phyloP scores from a whole-genome alignment of 2,329 filamentous ascomycete species.

The Apiospora marii region DNA sequence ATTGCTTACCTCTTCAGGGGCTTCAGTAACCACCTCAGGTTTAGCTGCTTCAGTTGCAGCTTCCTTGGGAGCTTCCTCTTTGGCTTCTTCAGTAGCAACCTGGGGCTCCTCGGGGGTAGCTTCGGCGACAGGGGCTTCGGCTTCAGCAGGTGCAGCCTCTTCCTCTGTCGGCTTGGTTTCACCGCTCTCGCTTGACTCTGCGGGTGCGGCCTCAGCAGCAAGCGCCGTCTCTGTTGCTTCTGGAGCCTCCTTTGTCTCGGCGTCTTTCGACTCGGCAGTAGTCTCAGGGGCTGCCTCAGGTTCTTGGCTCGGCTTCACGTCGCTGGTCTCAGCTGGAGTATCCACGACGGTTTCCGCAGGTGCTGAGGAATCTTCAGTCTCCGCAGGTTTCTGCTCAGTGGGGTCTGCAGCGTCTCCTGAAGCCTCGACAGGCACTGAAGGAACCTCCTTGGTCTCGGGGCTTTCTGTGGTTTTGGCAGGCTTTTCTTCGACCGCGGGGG shows the following conservation, averaged over 20 bases:
- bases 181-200: background rate
- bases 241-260: background rate
- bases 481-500: conserved; percentile 23
- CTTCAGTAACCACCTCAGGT: conserved; percentile 28
- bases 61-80: conserved; percentile 7
- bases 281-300: conserved; percentile 19
- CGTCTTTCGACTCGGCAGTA: too few species aligned
- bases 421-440: background rate
- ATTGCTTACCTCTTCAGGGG: conserved; percentile 28
- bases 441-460: background rate
- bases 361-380: conserved; percentile 19
- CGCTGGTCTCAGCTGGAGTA: background rate
- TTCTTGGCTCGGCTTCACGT: conserved; percentile 24
- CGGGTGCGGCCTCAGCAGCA: background rate
- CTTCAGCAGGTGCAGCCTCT: background rate
- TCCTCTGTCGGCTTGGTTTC: background rate
- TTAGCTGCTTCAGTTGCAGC: conserved; percentile 27
- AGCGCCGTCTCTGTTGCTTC: background rate
- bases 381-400: conserved; percentile 9
- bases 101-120: background rate
- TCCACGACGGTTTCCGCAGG: background rate
- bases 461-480: conserved; percentile 18
- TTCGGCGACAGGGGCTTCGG: background rate
- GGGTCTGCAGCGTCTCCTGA: conserved; percentile 5
- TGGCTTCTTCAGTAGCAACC: conserved; percentile 19